Conservation (phyloP, 169 alveolate genomes). For the Plasmodium reichenowi region DNA sequence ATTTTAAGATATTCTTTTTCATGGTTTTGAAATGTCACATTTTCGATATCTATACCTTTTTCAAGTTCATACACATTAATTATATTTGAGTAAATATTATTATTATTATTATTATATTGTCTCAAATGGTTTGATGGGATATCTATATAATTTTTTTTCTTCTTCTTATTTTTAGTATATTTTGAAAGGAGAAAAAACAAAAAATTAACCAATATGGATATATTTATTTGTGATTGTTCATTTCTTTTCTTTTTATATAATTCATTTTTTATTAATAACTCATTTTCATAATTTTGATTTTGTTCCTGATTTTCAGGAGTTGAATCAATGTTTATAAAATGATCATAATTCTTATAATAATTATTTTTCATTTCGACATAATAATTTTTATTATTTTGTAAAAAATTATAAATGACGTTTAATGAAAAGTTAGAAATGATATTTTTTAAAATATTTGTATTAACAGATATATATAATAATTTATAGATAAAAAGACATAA, state of each 20-base stretch:
- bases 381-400: constrained; percentile 22
- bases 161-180: constrained; percentile 43
- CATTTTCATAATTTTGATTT: constrained; percentile 17
- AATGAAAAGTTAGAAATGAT: constrained; percentile 42
- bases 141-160: neutral
- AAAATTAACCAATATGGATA: constrained; percentile 50
- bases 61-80: constrained; percentile 60
- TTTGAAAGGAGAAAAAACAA: constrained; percentile 56
- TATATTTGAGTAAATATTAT: constrained; percentile 23
- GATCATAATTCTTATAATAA: constrained; percentile 22
- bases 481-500: constrained; percentile 47
- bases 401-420: constrained; percentile 42
- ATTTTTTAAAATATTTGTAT: constrained; percentile 46
- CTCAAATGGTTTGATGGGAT: neutral
- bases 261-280: constrained; percentile 26
- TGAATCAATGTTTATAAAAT: neutral
- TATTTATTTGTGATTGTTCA: constrained; percentile 16
- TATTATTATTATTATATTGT: neutral
- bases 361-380: constrained; percentile 26
- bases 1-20: constrained; percentile 65
- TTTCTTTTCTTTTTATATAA: neutral
- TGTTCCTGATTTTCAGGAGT: neutral
- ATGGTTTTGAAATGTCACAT: constrained; percentile 64
- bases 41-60: constrained; percentile 36
- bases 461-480: constrained; percentile 27